Evolutionary conservation across 2,329 filamentous ascomycete genomes (phyloP).

Genomic region (Ophioceras dolichostomum): DNA sequence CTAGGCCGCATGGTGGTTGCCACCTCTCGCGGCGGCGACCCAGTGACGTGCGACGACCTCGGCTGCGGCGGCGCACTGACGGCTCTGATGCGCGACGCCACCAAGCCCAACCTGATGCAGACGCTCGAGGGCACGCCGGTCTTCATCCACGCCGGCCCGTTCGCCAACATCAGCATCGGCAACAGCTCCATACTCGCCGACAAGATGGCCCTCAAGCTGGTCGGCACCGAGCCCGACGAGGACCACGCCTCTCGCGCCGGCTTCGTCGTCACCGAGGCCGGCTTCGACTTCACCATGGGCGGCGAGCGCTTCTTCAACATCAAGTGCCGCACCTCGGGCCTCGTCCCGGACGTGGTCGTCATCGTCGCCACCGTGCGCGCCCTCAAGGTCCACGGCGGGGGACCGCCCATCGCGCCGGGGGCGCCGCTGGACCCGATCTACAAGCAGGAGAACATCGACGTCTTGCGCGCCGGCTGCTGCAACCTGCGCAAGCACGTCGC

Average conservation of each 20-base stretch:
- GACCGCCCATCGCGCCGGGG: conserved; percentile 83
- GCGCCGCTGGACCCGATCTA: conserved; percentile 79
- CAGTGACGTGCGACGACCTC: conserved; percentile 91
- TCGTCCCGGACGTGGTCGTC: conserved; percentile 86
- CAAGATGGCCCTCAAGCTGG: conserved; percentile 89
- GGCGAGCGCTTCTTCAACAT: conserved; percentile 99
- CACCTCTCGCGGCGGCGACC: conserved; percentile 72
- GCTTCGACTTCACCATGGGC: conserved; percentile 99
- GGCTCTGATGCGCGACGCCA: conserved; percentile 93
- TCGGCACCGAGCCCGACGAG: conserved; percentile 87
- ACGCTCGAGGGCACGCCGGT: conserved; percentile 94
- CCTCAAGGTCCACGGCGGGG: conserved; percentile 92
- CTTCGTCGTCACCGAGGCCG: conserved; percentile 92
- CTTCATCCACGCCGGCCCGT: conserved; percentile 93
- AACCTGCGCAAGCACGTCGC: conserved; percentile 93
- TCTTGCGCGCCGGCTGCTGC: conserved; percentile 79
- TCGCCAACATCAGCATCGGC: conserved; percentile 96
- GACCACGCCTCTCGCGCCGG: conserved; percentile 71
- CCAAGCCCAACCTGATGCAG: conserved; percentile 99
- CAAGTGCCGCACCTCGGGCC: conserved; percentile 91
- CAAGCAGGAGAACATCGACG: conserved; percentile 83
- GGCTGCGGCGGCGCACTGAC: conserved; percentile 86
- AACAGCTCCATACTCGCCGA: conserved; percentile 93
- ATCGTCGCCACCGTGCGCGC: conserved; percentile 93
- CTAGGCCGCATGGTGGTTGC: conserved; percentile 94